Evolutionary conservation across 345 rosid genomes (phyloP).

Genomic region (Lumnitzera littorea): DNA sequence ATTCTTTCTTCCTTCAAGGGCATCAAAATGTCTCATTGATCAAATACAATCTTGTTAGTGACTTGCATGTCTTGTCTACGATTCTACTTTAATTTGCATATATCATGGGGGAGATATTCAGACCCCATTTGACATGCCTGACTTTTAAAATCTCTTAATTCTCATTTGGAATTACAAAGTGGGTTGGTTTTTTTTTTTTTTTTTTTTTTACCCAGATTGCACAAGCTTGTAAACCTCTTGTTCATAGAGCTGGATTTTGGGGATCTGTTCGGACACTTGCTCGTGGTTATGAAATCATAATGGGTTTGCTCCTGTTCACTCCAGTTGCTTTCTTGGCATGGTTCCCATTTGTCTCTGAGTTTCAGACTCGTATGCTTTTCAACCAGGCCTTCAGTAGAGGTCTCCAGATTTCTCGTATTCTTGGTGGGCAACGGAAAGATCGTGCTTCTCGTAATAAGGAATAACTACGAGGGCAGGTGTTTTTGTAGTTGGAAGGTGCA

Average conservation of each 20-base stretch:
- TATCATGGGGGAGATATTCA: no score
- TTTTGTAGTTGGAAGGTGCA: no score
- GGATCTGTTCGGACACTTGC: constrained; percentile 85
- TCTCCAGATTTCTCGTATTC: constrained; percentile 95
- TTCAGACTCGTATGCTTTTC: constrained; percentile 98
- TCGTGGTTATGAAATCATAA: constrained; percentile 87
- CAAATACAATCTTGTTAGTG: neutral
- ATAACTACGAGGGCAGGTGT: constrained; percentile 11
- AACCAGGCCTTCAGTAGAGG: constrained; percentile 99
- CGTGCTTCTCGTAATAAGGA: constrained; percentile 74
- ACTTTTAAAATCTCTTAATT: no score
- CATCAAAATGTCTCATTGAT: neutral
- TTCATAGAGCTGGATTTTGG: constrained; percentile 77
- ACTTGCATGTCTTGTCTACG: neutral
- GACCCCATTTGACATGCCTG: no score
- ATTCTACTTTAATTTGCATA: no score
- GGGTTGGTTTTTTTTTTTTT: neutral
- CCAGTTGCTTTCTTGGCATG: constrained; percentile 98
- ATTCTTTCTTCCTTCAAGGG: neutral
- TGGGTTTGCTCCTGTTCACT: constrained; percentile 91
- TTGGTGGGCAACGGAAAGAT: constrained; percentile 87
- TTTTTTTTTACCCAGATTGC: constrained; percentile 48
- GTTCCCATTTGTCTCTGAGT: constrained; percentile 98
- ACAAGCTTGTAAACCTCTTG: constrained; percentile 83
- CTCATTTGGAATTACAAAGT: no score